These are phyloP conservation scores for Lumnitzera littorea DNA, from an alignment of 345 rosid genomes.

Conservation along the genomic window DNA sequence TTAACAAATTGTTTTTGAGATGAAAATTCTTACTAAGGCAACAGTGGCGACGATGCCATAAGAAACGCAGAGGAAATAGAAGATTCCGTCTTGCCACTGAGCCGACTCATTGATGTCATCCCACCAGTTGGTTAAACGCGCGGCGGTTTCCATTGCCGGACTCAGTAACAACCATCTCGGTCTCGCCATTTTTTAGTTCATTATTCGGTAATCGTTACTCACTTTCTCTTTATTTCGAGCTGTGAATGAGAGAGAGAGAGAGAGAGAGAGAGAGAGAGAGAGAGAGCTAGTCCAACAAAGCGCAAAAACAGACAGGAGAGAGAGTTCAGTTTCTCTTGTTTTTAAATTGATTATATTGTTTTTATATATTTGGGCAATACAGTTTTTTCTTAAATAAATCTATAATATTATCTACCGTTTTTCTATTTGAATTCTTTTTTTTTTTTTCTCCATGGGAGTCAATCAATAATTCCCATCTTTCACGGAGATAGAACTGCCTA, in stretches of 20 bases:
- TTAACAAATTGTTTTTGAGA: not conserved
- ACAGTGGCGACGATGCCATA: conserved; percentile 39
- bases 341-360: too few species aligned
- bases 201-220: conserved; percentile 3
- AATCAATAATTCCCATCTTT: too few species aligned
- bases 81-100: conserved; percentile 42
- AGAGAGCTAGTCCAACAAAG: not conserved
- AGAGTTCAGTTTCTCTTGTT: not conserved
- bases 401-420: too few species aligned
- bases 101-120: conserved; percentile 34
- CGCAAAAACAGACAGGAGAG: not conserved
- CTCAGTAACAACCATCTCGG: conserved; percentile 1
- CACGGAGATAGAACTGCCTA: too few species aligned
- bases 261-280: conserved; percentile 5
- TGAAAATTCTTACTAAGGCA: conserved; percentile 27
- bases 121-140: conserved; percentile 29
- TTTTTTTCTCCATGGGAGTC: too few species aligned
- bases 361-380: too few species aligned
- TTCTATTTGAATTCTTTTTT: too few species aligned
- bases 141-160: conserved; percentile 2
- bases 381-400: too few species aligned
- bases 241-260: not conserved
- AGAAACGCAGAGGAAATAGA: conserved; percentile 32
- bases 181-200: not conserved
- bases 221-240: not conserved